These are phyloP conservation scores for Wallacemonas collosoma DNA, from an alignment of 208 protist species.

Conservation along the genomic window DNA sequence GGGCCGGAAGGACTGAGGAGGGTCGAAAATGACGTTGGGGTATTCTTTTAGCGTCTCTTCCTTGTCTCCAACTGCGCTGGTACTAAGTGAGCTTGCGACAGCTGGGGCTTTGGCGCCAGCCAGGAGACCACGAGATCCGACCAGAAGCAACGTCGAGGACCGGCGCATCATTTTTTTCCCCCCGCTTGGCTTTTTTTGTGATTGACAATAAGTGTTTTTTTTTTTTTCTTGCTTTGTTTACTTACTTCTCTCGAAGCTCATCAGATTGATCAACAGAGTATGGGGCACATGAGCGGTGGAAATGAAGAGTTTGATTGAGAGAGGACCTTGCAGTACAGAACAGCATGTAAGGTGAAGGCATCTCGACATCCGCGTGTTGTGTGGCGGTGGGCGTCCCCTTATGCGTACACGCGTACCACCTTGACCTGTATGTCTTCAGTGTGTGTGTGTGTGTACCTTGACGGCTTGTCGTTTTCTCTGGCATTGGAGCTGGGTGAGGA, in stretches of 20 bases:
- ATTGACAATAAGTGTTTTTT: background rate
- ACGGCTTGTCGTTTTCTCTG: too few species aligned
- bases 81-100: conserved; percentile 3
- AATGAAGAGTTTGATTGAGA: too few species aligned
- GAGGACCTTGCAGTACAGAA: too few species aligned
- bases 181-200: conserved; percentile 1
- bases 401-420: too few species aligned
- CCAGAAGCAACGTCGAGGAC: background rate
- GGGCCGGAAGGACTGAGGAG: conserved; percentile 33
- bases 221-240: background rate
- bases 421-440: too few species aligned
- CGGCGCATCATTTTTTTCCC: conserved; percentile 7
- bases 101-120: conserved; percentile 4
- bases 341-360: too few species aligned
- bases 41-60: background rate
- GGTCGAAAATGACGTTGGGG: conserved; percentile 16
- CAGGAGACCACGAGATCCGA: background rate
- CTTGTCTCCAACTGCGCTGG: background rate
- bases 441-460: too few species aligned
- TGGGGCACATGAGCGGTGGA: too few species aligned
- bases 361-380: too few species aligned
- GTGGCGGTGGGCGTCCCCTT: too few species aligned
- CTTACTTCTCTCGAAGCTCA: background rate
- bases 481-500: too few species aligned
- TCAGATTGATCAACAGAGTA: too few species aligned